phyloP scores from a whole-genome alignment of 1,284 basidiomycete species.

The Ganoderma lucidum region DNA sequence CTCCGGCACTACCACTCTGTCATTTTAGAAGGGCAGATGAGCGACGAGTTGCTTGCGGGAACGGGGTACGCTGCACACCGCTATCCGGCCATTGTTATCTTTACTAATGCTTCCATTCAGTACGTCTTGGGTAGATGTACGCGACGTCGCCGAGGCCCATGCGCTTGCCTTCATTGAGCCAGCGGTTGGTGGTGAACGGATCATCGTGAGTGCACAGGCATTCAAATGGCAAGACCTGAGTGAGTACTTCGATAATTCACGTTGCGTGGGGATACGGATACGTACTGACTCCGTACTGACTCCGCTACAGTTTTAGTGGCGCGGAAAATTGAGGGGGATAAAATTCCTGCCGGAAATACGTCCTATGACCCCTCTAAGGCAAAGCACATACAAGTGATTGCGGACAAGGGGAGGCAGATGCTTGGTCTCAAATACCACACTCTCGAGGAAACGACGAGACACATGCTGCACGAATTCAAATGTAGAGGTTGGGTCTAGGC shows the following conservation, averaged over 20 bases:
- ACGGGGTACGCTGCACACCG: slow-evolving; percentile 9
- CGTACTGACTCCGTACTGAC: not conserved
- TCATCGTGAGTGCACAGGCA: slow-evolving; percentile 52
- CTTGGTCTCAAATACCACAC: slow-evolving; percentile 54
- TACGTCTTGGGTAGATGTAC: slow-evolving; percentile 61
- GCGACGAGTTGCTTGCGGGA: not conserved
- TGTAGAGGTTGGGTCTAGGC: slow-evolving; percentile 22
- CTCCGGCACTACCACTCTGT: slow-evolving; percentile 19
- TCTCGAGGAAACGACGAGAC: slow-evolving; percentile 50
- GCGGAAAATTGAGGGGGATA: slow-evolving; percentile 20
- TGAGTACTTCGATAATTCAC: slow-evolving; percentile 16
- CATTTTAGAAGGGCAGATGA: slow-evolving; percentile 19
- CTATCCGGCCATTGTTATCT: too few relatives aligned
- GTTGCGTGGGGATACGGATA: not conserved
- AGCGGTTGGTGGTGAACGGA: slow-evolving; percentile 66
- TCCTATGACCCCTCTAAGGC: slow-evolving; percentile 33
- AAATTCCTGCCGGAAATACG: slow-evolving; percentile 33
- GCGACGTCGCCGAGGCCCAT: slow-evolving; percentile 68
- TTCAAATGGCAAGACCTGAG: slow-evolving; percentile 43
- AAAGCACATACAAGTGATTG: slow-evolving; percentile 43
- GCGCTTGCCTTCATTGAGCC: slow-evolving; percentile 57
- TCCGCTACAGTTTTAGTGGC: not conserved
- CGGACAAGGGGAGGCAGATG: slow-evolving; percentile 49
- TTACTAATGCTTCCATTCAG: slow-evolving; percentile 13
- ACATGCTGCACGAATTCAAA: slow-evolving; percentile 50